Percentiles rank a stretch among this genome's conserved stretches.
phyloP scores from a whole-genome alignment of 345 rosid genomes.

The Reutealis trisperma region DNA sequence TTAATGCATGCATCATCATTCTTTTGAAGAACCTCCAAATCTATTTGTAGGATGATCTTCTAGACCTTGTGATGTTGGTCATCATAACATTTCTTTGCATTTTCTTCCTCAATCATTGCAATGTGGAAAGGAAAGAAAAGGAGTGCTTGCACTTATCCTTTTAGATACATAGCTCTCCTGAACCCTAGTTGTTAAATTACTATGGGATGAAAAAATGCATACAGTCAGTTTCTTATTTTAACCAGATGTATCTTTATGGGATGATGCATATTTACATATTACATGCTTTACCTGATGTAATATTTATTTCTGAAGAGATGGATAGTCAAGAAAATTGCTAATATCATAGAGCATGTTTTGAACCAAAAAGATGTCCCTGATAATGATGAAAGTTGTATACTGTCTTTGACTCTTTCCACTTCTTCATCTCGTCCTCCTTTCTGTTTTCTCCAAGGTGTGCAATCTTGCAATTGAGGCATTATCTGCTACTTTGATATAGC shows the following conservation, averaged over 20 bases:
- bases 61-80: not conserved
- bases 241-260: not conserved
- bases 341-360: not conserved
- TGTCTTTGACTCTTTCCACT: not conserved
- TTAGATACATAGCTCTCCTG: not conserved
- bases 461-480: no score
- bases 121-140: not conserved
- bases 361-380: not conserved
- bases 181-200: not conserved
- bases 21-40: not conserved
- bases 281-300: not conserved
- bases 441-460: no score
- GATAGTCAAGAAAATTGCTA: slow-evolving; percentile 13
- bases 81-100: not conserved
- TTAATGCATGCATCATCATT: not conserved
- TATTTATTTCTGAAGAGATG: slow-evolving; percentile 7
- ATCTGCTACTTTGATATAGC: no score
- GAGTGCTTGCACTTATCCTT: not conserved
- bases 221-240: not conserved
- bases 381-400: not conserved
- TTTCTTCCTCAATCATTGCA: not conserved
- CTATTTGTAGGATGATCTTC: not conserved
- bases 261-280: not conserved
- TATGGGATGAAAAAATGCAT: not conserved
- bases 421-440: no score